Evolutionary conservation across 2,329 filamentous ascomycete species (phyloP), one percentile per base, ranked within the genome.

Genomic region (Aspergillus phoenicis): DNA sequence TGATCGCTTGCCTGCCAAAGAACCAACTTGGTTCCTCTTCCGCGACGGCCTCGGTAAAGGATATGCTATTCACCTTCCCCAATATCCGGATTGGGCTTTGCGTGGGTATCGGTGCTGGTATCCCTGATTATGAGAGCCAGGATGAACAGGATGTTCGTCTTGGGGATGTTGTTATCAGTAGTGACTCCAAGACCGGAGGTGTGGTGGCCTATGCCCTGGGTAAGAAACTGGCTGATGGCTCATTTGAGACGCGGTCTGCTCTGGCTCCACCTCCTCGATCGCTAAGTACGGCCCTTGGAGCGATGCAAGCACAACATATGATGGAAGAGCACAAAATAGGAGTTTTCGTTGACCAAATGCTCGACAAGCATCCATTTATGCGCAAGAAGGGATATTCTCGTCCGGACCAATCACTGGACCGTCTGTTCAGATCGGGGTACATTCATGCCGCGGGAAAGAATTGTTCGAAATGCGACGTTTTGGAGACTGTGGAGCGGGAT

Each of bases 111-210:
- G 52, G 52, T 2, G 58, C 41, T 4, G 58, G 58, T 4, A 41
- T 60, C 2, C 52, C 52, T 15, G 8, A 53, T 5, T 38, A 36
- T 8, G 15, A 33, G 6, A 11, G 28, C 30, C n/a, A 43, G 7
- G n/a, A 38, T 22, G 22, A 38, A 20, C 8, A n/a, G 10, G 57
- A 59, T 13, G 6, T 60, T 20, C 52, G 58, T 5, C 30, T 56
- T 2, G 58, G 58, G 1, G 52, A 62, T 41, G 60, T 62, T 8
- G 57, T 62, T 0, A 28, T 62, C 10, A 48, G 57, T 3, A 36
- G 13, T 36, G 26, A 17, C 6, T n/a, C 17, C 4, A 4, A n/a
- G 4, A 20, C n/a, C 5, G 41, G 38, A 0, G 49, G 28, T n/a
- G 43, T 61, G 1, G 51, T 61, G 1, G 24, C 22, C 7, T 58